Conservation (phyloP, 345 rosid species). For the Populus ilicifolia region DNA sequence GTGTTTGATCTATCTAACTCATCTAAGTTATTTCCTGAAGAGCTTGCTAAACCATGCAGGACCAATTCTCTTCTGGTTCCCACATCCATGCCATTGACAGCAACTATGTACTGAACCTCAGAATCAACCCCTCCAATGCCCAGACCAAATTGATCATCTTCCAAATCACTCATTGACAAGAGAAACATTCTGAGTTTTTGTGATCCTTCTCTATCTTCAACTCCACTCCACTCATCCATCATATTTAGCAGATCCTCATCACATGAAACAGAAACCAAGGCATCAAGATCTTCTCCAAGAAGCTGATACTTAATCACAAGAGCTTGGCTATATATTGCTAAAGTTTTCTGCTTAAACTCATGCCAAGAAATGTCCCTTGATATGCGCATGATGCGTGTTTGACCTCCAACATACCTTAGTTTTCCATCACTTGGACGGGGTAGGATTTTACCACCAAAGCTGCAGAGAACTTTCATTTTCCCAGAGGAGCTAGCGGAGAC, state of each 20-base stretch:
- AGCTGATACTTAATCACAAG: slow-evolving; percentile 79
- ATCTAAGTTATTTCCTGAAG: slow-evolving; percentile 51
- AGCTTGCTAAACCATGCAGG: slow-evolving; percentile 43
- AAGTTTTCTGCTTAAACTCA: slow-evolving; percentile 56
- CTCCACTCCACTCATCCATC: slow-evolving; percentile 76
- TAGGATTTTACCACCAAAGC: slow-evolving; percentile 80
- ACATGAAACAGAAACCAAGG: slow-evolving; percentile 83
- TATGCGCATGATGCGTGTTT: slow-evolving; percentile 62
- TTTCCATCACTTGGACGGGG: slow-evolving; percentile 90
- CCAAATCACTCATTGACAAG: slow-evolving; percentile 61
- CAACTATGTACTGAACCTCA: slow-evolving; percentile 67
- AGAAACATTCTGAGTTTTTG: slow-evolving; percentile 73
- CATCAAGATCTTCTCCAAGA: slow-evolving; percentile 95
- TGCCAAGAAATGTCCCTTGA: slow-evolving; percentile 61
- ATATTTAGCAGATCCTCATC: slow-evolving; percentile 85
- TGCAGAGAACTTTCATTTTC: slow-evolving; percentile 75
- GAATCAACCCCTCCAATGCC: slow-evolving; percentile 48
- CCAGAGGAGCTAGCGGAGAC: slow-evolving; percentile 41
- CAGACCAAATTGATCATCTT: slow-evolving; percentile 57
- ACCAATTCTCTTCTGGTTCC: slow-evolving; percentile 45
- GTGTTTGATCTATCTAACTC: slow-evolving; percentile 43
- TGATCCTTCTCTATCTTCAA: slow-evolving; percentile 51
- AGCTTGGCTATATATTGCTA: slow-evolving; percentile 58
- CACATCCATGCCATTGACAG: slow-evolving; percentile 71
- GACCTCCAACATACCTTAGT: slow-evolving; percentile 91